These are phyloP conservation scores for Brassica incana DNA, from an alignment of 345 rosid genomes.

Conservation along the genomic window DNA sequence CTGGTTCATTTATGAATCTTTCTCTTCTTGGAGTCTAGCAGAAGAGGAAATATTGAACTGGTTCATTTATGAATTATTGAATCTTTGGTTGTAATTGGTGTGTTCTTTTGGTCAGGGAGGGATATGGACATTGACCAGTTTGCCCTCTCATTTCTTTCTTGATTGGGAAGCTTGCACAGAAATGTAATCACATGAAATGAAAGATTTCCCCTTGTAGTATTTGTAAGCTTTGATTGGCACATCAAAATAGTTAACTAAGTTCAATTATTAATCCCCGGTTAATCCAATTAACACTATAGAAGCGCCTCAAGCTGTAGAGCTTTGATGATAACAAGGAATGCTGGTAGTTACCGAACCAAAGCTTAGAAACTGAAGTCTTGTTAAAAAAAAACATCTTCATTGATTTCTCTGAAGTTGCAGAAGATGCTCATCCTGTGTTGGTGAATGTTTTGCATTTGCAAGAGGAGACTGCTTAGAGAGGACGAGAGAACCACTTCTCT, in stretches of 20 bases:
- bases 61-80: neutral
- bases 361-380: neutral
- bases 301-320: neutral
- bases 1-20: neutral
- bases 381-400: neutral
- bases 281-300: neutral
- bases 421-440: neutral
- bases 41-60: neutral
- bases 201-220: neutral
- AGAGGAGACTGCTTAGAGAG: too few species aligned
- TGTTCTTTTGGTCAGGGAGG: neutral
- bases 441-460: neutral
- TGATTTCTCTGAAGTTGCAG: neutral
- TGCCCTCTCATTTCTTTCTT: neutral
- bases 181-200: neutral
- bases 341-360: too few species aligned
- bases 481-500: too few species aligned
- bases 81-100: neutral
- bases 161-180: neutral
- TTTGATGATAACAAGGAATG: neutral
- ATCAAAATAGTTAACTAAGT: neutral
- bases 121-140: neutral
- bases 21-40: neutral
- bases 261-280: neutral
- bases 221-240: neutral